These are phyloP conservation scores for Xylaria flabelliformis DNA, from an alignment of 495 filamentous ascomycete species.

Conservation along the genomic window DNA sequence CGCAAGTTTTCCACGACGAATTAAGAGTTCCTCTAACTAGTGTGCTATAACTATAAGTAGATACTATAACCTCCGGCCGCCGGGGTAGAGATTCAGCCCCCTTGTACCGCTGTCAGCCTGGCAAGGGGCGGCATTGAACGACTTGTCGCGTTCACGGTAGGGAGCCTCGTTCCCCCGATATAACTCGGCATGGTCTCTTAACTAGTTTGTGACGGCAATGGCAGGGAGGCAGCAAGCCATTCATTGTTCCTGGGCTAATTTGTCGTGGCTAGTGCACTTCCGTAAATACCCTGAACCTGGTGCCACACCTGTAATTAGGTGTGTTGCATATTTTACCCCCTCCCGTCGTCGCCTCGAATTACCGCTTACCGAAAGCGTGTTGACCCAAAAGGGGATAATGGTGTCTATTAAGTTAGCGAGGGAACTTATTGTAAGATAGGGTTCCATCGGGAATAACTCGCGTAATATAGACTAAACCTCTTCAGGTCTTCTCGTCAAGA, in stretches of 20 bases:
- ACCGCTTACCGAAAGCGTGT: slow-evolving; percentile 1
- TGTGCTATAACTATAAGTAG: background rate
- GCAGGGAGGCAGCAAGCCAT: background rate
- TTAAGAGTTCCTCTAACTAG: background rate
- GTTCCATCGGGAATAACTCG: slow-evolving; percentile 3
- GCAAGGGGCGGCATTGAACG: background rate
- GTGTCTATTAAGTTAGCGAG: background rate
- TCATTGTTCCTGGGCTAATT: slow-evolving; percentile 5
- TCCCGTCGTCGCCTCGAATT: background rate
- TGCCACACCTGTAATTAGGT: background rate
- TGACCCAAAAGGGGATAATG: background rate
- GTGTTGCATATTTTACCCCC: slow-evolving; percentile 1
- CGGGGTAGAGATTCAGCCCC: background rate
- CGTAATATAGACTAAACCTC: background rate
- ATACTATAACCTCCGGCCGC: background rate
- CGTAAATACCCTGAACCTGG: background rate
- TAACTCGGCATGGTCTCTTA: background rate
- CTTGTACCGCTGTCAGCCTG: slow-evolving; percentile 1
- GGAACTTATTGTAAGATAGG: background rate
- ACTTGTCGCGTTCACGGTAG: background rate
- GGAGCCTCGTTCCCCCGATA: slow-evolving; percentile 6
- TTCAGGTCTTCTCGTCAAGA: background rate
- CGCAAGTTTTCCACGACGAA: background rate
- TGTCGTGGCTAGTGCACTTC: background rate
- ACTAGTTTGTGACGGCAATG: background rate